Evolutionary conservation across 2,329 filamentous ascomycete species (phyloP).

Genomic region (Alternaria arborescens): DNA sequence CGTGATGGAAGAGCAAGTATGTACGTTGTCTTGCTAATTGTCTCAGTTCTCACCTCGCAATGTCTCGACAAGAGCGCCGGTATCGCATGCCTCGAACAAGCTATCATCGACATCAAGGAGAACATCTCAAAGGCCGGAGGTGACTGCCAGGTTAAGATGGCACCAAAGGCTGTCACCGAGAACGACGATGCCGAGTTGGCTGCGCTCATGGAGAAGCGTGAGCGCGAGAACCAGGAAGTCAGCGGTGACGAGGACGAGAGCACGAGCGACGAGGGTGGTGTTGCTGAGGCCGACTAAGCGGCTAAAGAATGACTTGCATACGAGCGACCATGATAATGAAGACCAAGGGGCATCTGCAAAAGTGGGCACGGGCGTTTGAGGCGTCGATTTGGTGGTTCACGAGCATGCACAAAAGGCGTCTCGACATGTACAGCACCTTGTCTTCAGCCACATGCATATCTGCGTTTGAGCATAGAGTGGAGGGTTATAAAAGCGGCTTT

Average conservation of each 20-base stretch:
- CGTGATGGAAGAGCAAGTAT: not conserved
- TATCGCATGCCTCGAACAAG: slow-evolving; percentile 84
- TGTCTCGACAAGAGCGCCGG: slow-evolving; percentile 92
- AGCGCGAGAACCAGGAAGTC: slow-evolving; percentile 96
- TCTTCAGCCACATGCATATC: slow-evolving; percentile 2
- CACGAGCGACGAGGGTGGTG: slow-evolving; percentile 86
- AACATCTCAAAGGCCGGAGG: slow-evolving; percentile 83
- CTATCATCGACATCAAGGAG: slow-evolving; percentile 84
- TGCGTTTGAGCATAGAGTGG: slow-evolving; percentile 4
- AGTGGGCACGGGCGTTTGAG: slow-evolving; percentile 43
- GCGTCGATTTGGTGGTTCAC: slow-evolving; percentile 24
- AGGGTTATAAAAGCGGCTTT: not conserved
- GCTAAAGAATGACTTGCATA: slow-evolving; percentile 16
- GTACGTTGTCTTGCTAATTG: slow-evolving; percentile 21
- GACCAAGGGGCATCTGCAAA: slow-evolving; percentile 25
- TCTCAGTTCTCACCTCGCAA: slow-evolving; percentile 83
- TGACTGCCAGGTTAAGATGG: slow-evolving; percentile 92
- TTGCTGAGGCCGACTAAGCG: slow-evolving; percentile 48
- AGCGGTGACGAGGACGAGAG: slow-evolving; percentile 96
- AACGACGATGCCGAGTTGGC: slow-evolving; percentile 97
- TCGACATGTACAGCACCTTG: slow-evolving; percentile 26
- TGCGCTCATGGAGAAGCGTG: slow-evolving; percentile 98
- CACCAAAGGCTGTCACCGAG: slow-evolving; percentile 98
- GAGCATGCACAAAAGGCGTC: slow-evolving; percentile 29
- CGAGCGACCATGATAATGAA: slow-evolving; percentile 25